Evolutionary conservation across 768 basidiomycete species (phyloP), one percentile per base, ranked within the genome.

Genomic region (Leucocoprinus leucothites): DNA sequence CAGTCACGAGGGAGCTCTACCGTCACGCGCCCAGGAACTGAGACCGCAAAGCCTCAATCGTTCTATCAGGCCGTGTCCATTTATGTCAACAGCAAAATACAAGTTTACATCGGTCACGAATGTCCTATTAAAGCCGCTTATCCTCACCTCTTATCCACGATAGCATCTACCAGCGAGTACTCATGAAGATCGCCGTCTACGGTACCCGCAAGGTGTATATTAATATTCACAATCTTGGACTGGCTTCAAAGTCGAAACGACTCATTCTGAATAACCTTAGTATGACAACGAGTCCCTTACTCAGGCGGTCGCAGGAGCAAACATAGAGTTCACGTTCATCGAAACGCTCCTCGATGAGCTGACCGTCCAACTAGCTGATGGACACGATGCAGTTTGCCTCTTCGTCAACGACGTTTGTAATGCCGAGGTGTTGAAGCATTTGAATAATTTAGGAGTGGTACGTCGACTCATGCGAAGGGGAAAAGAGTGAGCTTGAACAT

Each of bases 401-500:
- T 77, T 77, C 60, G 75, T 77, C 7, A 77, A 77, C 59, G 75
- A 77, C 53, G 61, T 65, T 11, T 77, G 75, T 58, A 65, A 72
- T 50, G 69, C 67, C 4, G 55, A 52, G 2, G 70, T 75, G 18
- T 48, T 75, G 4, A 60, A 70, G 46, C 62, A 58, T 36, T 66
- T 77, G 16, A 61, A 66, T 48, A 49, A 62, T 1, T 64, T 69
- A 9, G 71, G 72, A 26, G 71, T 77, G 57, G 75, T 77, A 56
- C 41, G 70, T 61, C 28, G 19, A 14, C n/a, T n/a, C n/a, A n/a
- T n/a, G n/a, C n/a, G n/a, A n/a, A n/a, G n/a, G n/a, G n/a, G n/a
- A n/a, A n/a, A n/a, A n/a, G n/a, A n/a, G n/a, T 16, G 21, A 3
- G 7, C 45, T 22, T 11, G 38, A 26, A 41, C 19, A 22, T 24